These are phyloP conservation scores for Corchorus olitorius DNA, from an alignment of 345 rosid genomes.

Conservation along the genomic window DNA sequence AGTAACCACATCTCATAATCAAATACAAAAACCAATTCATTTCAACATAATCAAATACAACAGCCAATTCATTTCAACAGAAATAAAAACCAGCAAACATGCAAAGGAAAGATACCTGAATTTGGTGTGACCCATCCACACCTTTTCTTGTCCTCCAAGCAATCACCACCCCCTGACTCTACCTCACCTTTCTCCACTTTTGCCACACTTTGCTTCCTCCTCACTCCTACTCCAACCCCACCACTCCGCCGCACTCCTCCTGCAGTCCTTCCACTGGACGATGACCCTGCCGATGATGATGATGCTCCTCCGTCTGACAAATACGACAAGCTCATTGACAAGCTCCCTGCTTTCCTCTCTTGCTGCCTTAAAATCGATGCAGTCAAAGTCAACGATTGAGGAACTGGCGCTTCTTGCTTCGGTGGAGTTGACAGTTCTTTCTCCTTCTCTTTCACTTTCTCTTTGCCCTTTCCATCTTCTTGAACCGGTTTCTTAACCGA, in stretches of 20 bases:
- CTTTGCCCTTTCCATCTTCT: slow-evolving; percentile 32
- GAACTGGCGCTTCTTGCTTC: slow-evolving; percentile 13
- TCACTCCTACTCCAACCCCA: slow-evolving; percentile 27
- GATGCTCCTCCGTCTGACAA: slow-evolving; percentile 60
- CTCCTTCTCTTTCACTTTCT: slow-evolving; percentile 31
- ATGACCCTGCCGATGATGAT: slow-evolving; percentile 72
- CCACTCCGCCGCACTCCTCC: slow-evolving; percentile 31
- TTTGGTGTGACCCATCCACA: slow-evolving; percentile 83
- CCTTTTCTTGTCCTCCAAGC: slow-evolving; percentile 52
- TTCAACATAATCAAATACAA: neutral
- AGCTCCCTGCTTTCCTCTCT: slow-evolving; percentile 31
- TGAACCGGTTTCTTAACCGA: slow-evolving; percentile 36
- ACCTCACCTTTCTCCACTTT: slow-evolving; percentile 33
- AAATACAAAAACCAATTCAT: neutral
- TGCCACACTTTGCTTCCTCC: slow-evolving; percentile 20
- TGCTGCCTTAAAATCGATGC: slow-evolving; percentile 43
- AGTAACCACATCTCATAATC: neutral
- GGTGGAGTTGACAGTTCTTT: slow-evolving; percentile 36
- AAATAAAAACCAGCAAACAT: neutral
- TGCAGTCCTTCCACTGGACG: slow-evolving; percentile 51
- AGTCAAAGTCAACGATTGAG: slow-evolving; percentile 38
- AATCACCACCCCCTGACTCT: slow-evolving; percentile 33
- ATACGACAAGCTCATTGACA: slow-evolving; percentile 62
- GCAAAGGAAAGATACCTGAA: slow-evolving; percentile 46
- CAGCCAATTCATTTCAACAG: neutral